Evolutionary conservation across 2,329 filamentous ascomycete species (phyloP).

Genomic region (Colletotrichum tanaceti): DNA sequence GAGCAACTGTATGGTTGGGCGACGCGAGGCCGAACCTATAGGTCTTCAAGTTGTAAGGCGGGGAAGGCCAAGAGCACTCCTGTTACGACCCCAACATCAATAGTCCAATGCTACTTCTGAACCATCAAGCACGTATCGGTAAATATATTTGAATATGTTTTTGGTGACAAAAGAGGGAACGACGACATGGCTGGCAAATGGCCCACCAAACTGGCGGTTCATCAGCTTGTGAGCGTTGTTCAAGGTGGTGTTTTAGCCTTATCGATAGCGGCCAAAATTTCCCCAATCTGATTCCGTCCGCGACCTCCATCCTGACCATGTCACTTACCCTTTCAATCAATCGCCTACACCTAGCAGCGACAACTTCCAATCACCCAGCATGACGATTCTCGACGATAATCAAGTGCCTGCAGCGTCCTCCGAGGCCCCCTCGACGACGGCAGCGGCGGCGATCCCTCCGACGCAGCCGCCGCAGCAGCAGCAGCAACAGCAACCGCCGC

Average conservation of each 20-base stretch:
- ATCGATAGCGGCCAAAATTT: constrained; percentile 40
- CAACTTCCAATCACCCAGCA: not conserved
- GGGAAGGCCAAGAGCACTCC: not conserved
- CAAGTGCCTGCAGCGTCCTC: constrained; percentile 2
- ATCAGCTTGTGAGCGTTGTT: not conserved
- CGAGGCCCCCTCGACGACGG: constrained; percentile 27
- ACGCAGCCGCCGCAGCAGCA: constrained; percentile 25
- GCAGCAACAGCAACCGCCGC: constrained; percentile 38
- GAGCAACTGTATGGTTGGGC: not conserved
- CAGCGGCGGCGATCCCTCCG: constrained; percentile 19
- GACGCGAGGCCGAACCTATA: not conserved
- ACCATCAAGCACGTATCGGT: too few species aligned
- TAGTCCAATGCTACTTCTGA: too few species aligned
- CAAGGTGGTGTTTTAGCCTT: constrained; percentile 12
- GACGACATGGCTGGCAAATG: not conserved
- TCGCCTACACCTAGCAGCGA: constrained; percentile 9
- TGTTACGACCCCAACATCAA: too few species aligned
- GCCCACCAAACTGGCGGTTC: not conserved
- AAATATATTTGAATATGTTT: too few species aligned
- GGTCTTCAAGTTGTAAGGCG: not conserved
- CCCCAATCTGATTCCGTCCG: constrained; percentile 12
- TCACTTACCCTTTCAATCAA: constrained; percentile 1
- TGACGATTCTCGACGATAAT: constrained; percentile 13
- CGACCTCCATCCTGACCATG: not conserved
- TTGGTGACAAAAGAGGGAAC: not conserved